phyloP scores from a whole-genome alignment of 257 asterid genomes.

The Solanum commersonii region DNA sequence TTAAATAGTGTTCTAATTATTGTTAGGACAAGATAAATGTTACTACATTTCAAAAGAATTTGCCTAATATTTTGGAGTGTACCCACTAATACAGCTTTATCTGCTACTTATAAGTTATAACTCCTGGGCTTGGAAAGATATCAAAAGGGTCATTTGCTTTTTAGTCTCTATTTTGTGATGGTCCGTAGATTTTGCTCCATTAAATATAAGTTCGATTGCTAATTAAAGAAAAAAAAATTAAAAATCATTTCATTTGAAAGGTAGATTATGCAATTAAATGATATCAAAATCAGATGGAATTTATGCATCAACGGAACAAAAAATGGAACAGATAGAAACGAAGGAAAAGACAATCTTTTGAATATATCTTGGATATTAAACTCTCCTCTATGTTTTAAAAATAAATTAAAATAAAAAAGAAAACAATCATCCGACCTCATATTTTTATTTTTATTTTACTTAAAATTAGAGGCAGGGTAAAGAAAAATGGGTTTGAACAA shows the following conservation, averaged over 20 bases:
- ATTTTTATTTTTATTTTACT: not conserved
- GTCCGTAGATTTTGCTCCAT: not conserved
- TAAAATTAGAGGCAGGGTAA: not conserved
- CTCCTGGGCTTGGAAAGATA: not conserved
- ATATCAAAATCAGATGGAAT: not conserved
- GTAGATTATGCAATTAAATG: not conserved
- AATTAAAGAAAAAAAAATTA: too few species aligned
- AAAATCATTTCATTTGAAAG: too few species aligned
- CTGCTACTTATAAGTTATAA: not conserved
- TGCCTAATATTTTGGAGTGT: not conserved
- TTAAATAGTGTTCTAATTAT: not conserved
- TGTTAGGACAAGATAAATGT: not conserved
- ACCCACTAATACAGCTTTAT: not conserved
- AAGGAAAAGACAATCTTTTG: not conserved
- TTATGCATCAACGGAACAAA: not conserved
- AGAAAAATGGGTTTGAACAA: not conserved
- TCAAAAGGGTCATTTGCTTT: not conserved
- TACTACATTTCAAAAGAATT: not conserved
- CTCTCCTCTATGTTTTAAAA: not conserved
- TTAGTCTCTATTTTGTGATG: not conserved
- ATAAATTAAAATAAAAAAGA: too few species aligned
- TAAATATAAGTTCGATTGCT: too few species aligned
- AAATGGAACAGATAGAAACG: not conserved
- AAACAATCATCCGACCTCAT: not conserved
- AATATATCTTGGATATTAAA: not conserved